Evolutionary conservation across 2,329 filamentous ascomycete species (phyloP).

Genomic region (Pseudogymnoascus sp.): DNA sequence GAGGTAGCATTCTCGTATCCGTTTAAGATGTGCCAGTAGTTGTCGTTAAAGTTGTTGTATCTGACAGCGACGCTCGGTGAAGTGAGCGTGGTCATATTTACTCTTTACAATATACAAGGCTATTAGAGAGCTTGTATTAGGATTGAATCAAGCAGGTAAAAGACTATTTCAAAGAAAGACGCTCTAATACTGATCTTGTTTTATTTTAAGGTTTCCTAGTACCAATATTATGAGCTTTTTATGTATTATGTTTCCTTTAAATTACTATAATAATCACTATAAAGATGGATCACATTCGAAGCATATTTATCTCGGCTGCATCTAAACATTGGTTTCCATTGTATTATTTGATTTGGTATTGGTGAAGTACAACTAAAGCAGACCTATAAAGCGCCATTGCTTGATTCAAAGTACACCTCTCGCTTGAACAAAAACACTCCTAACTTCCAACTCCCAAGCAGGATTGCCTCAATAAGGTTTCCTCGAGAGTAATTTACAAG

Average conservation of each 20-base stretch:
- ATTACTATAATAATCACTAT: background rate
- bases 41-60: too few relatives aligned
- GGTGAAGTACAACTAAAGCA: background rate
- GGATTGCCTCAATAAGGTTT: background rate
- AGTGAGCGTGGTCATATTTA: too few relatives aligned
- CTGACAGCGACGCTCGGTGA: too few relatives aligned
- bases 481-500: background rate
- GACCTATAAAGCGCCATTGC: background rate
- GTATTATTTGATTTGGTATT: background rate
- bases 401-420: background rate
- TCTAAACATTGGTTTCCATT: background rate
- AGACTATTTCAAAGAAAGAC: too few relatives aligned
- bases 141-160: too few relatives aligned
- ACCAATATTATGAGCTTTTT: background rate
- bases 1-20: too few relatives aligned
- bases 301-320: background rate
- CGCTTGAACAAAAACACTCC: background rate
- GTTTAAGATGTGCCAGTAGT: too few relatives aligned
- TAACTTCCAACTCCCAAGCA: background rate
- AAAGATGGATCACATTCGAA: background rate
- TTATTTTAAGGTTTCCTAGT: background rate
- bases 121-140: too few relatives aligned
- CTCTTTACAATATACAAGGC: too few relatives aligned
- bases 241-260: background rate
- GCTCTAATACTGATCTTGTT: background rate